These are phyloP conservation scores for Ambrosia artemisiifolia DNA, from an alignment of 129 eudicot species.

Conservation along the genomic window DNA sequence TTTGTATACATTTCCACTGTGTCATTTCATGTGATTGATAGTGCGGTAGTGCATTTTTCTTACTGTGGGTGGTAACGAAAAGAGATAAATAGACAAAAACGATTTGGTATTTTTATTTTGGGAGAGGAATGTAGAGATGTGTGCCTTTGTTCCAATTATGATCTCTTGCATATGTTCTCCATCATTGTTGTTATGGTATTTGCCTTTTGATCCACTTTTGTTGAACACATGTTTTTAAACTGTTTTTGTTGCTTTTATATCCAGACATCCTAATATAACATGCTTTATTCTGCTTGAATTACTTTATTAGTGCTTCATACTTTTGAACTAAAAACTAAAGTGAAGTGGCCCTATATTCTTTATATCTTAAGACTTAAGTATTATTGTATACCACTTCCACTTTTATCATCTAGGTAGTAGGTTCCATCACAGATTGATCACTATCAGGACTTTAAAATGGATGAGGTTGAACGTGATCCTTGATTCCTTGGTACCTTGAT, in stretches of 20 bases:
- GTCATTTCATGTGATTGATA: slow-evolving; percentile 19
- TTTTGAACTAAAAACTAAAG: background rate
- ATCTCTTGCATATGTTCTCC: background rate
- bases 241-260: background rate
- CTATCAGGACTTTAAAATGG: background rate
- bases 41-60: slow-evolving; percentile 12
- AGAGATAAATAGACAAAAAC: slow-evolving; percentile 1
- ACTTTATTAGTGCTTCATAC: background rate
- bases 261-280: background rate
- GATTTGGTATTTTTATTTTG: slow-evolving; percentile 19
- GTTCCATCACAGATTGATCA: background rate
- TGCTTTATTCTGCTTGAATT: background rate
- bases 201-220: background rate
- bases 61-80: slow-evolving; percentile 22
- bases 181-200: background rate
- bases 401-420: background rate
- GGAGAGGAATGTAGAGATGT: slow-evolving; percentile 32
- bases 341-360: background rate
- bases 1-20: slow-evolving; percentile 10
- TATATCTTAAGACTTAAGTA: background rate
- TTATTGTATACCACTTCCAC: background rate
- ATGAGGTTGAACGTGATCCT: background rate
- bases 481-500: background rate
- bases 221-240: background rate
- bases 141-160: background rate